A percentile compares a stretch with the other conserved stretches of the same genome.
Conservation (phyloP, 257 asterid genomes). For the Paulownia fortunei region DNA sequence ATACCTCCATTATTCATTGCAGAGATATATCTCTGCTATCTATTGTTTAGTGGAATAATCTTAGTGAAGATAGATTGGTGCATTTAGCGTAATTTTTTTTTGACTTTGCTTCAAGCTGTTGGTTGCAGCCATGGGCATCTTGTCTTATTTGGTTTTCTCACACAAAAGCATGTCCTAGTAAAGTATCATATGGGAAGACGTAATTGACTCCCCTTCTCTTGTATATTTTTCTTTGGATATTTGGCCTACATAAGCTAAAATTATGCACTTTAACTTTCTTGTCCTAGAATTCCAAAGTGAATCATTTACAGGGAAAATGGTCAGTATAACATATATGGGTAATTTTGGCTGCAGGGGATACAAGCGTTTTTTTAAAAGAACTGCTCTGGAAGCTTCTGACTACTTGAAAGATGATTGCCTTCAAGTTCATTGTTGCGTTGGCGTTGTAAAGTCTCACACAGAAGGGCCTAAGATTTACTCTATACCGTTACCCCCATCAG, state of each 20-base stretch:
- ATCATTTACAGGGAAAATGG: too few relatives aligned
- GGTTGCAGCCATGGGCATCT: constrained; percentile 1
- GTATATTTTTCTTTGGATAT: not conserved
- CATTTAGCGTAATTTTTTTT: not conserved
- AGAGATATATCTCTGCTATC: not conserved
- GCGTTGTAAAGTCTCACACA: constrained; percentile 88
- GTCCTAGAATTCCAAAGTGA: not conserved
- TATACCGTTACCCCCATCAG: constrained; percentile 75
- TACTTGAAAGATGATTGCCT: constrained; percentile 89
- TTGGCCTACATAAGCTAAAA: not conserved
- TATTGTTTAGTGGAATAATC: too few relatives aligned
- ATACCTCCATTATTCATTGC: not conserved
- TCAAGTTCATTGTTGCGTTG: constrained; percentile 88
- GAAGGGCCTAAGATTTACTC: constrained; percentile 85
- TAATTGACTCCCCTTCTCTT: not conserved
- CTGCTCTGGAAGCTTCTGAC: constrained; percentile 78
- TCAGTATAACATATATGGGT: not conserved
- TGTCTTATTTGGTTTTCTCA: not conserved
- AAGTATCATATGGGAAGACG: not conserved
- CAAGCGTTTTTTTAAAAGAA: constrained; percentile 82
- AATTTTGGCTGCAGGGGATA: constrained; percentile 78
- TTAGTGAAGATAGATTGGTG: not conserved
- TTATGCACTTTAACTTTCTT: not conserved
- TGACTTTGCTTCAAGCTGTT: constrained; percentile 3
- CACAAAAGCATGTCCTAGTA: not conserved